These are phyloP conservation scores for Entomortierella lignicola DNA, from an alignment of 192 early-diverging fungal genomes.

Conservation along the genomic window DNA sequence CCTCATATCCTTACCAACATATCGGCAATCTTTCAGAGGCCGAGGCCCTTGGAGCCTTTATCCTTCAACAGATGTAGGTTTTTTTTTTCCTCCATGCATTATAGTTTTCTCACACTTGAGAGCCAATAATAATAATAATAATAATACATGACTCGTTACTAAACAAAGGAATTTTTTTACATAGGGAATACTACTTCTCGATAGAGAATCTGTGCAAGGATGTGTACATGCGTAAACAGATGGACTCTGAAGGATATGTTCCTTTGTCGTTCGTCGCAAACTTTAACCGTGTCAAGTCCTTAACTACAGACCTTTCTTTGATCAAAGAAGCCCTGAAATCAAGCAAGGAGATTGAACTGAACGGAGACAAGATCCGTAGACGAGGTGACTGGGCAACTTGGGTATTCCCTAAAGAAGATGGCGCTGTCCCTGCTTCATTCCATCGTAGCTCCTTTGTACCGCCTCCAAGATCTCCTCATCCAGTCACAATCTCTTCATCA, in stretches of 20 bases:
- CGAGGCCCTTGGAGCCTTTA: constrained; percentile 61
- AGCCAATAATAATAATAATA: too few relatives aligned
- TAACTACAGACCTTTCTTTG: constrained; percentile 73
- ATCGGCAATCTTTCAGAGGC: constrained; percentile 3
- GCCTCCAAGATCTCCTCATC: constrained; percentile 30
- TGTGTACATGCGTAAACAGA: constrained; percentile 91
- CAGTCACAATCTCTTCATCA: constrained; percentile 32
- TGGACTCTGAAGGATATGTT: constrained; percentile 89
- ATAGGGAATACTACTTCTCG: constrained; percentile 95
- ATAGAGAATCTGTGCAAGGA: constrained; percentile 97
- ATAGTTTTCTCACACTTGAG: too few relatives aligned
- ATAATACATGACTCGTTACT: too few relatives aligned
- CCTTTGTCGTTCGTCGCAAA: constrained; percentile 78
- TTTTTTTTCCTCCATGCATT: too few relatives aligned
- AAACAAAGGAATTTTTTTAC: too few relatives aligned
- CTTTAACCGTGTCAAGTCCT: constrained; percentile 88
- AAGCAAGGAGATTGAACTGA: constrained; percentile 70
- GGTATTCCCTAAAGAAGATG: constrained; percentile 74
- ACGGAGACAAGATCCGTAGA: constrained; percentile 68
- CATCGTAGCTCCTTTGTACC: constrained; percentile 34
- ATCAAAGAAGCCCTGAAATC: constrained; percentile 67
- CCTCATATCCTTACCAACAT: constrained; percentile 17
- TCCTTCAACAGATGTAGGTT: constrained; percentile 71
- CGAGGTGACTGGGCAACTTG: constrained; percentile 86
- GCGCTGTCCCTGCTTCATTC: constrained; percentile 17